Percentiles rank a stretch among this genome's conserved stretches.
Conservation (phyloP, 139 green algal genomes). For the Chlamydomonas schloesseri region DNA sequence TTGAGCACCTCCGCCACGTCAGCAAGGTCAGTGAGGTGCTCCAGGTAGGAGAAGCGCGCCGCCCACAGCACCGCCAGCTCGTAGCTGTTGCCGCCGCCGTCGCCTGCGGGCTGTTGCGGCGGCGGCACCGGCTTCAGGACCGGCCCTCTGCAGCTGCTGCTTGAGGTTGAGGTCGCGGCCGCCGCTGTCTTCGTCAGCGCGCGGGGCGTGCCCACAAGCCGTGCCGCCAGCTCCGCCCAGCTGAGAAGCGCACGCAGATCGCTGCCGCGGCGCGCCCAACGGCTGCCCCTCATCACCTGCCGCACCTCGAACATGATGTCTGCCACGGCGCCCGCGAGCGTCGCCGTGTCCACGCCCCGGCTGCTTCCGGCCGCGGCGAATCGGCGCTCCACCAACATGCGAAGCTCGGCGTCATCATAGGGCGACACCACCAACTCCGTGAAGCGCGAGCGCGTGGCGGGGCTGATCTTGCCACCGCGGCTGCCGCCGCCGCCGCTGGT, state of each 20-base stretch:
- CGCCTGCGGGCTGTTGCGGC: no score
- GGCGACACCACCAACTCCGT: slow-evolving; percentile 29
- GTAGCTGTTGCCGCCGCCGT: no score
- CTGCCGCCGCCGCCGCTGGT: not conserved
- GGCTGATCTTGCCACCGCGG: slow-evolving; percentile 31
- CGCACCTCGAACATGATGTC: no score
- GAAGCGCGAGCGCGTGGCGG: slow-evolving; percentile 53
- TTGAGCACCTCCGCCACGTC: slow-evolving; percentile 17
- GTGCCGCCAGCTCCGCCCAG: slow-evolving; percentile 10
- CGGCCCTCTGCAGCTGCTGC: no score
- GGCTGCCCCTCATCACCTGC: no score
- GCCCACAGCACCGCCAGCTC: slow-evolving; percentile 31
- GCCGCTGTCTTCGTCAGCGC: no score
- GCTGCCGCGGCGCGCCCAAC: not conserved
- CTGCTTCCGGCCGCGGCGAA: no score
- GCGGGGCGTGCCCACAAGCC: not conserved
- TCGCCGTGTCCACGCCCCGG: no score
- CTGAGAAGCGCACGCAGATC: slow-evolving; percentile 26
- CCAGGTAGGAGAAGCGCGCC: slow-evolving; percentile 45
- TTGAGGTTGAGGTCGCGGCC: no score
- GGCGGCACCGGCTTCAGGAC: no score
- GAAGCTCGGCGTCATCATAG: slow-evolving; percentile 27
- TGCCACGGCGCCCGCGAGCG: no score
- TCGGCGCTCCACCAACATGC: not conserved
- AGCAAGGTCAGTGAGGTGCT: slow-evolving; percentile 1